Conservation (phyloP, 768 basidiomycete genomes). For the Xerocomus potaroensis region DNA sequence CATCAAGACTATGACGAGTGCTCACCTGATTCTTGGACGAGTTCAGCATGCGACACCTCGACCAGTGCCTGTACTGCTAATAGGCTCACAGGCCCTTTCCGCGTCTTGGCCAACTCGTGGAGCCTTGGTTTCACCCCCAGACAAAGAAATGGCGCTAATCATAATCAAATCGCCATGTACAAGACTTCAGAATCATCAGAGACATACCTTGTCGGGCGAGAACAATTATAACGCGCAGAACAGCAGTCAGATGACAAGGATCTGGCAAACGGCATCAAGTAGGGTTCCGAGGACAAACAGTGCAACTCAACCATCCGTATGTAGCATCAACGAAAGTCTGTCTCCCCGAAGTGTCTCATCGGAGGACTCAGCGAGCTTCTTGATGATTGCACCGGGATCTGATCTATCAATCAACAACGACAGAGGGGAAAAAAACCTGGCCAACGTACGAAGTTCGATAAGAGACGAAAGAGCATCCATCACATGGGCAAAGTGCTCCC, state of each 20-base stretch:
- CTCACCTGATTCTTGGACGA: conserved; percentile 10
- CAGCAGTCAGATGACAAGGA: conserved; percentile 9
- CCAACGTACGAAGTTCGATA: conserved; percentile 6
- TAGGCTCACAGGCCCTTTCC: conserved; percentile 11
- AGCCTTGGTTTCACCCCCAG: conserved; percentile 7
- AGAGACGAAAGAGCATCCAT: conserved; percentile 17
- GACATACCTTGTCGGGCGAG: conserved; percentile 6
- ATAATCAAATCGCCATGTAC: neutral
- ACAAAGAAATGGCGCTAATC: conserved; percentile 4
- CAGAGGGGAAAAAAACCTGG: neutral
- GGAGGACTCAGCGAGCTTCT: conserved; percentile 1
- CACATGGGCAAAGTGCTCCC: conserved; percentile 9
- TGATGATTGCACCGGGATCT: conserved; percentile 4
- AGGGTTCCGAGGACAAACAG: neutral
- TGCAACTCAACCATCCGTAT: neutral
- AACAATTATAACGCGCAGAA: conserved; percentile 10
- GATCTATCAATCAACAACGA: neutral
- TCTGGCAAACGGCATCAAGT: conserved; percentile 2
- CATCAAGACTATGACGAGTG: neutral
- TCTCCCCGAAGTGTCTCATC: neutral
- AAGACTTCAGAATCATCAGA: neutral
- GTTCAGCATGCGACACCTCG: conserved; percentile 9
- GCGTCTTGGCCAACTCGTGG: conserved; percentile 9
- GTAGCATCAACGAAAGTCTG: conserved; percentile 12
- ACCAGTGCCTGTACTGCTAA: conserved; percentile 21